Percentiles rank a stretch among this genome's conserved stretches.
These are phyloP conservation scores for Tulasnella sp. DNA, from an alignment of 768 basidiomycete genomes.

Conservation along the genomic window DNA sequence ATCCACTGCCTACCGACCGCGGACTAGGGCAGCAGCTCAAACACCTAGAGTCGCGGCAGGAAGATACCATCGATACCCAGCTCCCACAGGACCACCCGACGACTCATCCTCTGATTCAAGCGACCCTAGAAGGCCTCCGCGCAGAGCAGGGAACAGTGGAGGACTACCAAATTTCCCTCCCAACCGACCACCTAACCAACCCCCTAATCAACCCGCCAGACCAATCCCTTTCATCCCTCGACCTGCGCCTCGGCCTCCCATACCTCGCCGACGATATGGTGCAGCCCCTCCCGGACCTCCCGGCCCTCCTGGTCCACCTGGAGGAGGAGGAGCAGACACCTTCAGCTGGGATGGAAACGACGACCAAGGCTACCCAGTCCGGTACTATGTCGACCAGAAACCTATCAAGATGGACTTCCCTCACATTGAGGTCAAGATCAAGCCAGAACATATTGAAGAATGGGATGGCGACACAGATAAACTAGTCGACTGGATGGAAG, in stretches of 20 bases:
- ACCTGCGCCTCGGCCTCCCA: not conserved
- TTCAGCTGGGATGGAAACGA: not conserved
- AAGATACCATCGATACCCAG: no score
- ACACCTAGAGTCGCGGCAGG: no score
- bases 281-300: not conserved
- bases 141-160: not conserved
- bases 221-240: no score
- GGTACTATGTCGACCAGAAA: not conserved
- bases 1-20: no score
- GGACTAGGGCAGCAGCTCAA: no score
- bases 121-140: not conserved
- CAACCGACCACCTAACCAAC: no score
- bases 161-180: no score
- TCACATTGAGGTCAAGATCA: conserved; percentile 40
- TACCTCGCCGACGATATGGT: no score
- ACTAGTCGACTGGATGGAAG: conserved; percentile 37
- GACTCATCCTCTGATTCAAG: not conserved
- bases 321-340: not conserved
- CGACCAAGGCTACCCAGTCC: not conserved
- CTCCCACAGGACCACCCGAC: not conserved
- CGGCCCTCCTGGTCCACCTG: not conserved
- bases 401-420: conserved; percentile 25
- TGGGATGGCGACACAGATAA: conserved; percentile 40
- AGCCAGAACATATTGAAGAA: conserved; percentile 37
- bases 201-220: no score